Evolutionary conservation across 352 stramenopile genomes (phyloP), one percentile per base, ranked within the genome.

Genomic region (Phytophthora cajani): DNA sequence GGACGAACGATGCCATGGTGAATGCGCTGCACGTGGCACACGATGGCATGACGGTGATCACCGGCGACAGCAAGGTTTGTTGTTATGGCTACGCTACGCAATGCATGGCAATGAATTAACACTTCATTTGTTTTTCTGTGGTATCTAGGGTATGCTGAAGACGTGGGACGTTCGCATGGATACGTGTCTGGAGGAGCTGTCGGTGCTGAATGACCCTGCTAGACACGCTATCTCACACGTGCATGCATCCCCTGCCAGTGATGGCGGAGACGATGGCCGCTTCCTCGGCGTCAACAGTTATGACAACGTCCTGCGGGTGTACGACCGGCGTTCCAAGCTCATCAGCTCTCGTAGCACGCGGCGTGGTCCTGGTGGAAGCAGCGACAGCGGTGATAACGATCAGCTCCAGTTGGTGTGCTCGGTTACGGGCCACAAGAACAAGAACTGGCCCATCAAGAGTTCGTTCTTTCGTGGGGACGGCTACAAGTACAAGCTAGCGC

Each of bases 391-490:
- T 49, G 83, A 87, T 21, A 80, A 86, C 46, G 88, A 96, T 62
- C 87, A 90, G 60, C 83, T 96, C 69, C 87, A 94, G 56, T 70
- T 96, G 23, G 81, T 88, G 19, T 92, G 86, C 67, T 88, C 84
- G 57, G 85, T 96, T 19, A 88, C 84, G 36, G 85, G 90, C 53
- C 88, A 97, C 74, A 95, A 94, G 69, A 97, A 95, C 79, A 97
- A 95, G 75, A 96, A 96, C 68, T 97, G 90, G 90, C 90, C 90
- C 8, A 96, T 97, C 64, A 95, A 94, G 67, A 96, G 88, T 68
- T 87, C 86, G 3, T 97, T 97, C 67, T 97, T 96, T 74, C 84
- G 87, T 42, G 89, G 89, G 9, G 89, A 94, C 62, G 88, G 88
- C 19, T 89, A 93, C 80, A 94, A 93, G 69, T 94, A 96, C 77